phyloP scores from a whole-genome alignment of 768 basidiomycete genomes.

The Lanmaoa rubissima region DNA sequence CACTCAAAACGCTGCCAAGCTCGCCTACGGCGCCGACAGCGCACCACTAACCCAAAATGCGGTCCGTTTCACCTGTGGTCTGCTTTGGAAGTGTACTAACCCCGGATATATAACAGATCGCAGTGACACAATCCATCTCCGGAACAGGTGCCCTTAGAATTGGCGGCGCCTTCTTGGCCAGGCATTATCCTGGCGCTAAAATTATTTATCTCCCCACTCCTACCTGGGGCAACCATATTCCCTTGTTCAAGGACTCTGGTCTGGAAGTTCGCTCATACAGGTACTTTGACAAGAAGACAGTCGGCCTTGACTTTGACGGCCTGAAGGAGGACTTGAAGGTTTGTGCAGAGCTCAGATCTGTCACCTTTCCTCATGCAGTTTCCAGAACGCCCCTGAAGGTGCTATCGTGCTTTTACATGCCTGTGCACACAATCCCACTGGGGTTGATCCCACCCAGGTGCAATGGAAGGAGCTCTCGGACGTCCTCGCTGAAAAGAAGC shows the following conservation, averaged over 20 bases:
- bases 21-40: slow-evolving; percentile 88
- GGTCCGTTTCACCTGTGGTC: slow-evolving; percentile 45
- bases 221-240: slow-evolving; percentile 97
- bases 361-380: slow-evolving; percentile 10
- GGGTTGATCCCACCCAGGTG: slow-evolving; percentile 88
- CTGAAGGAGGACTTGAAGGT: slow-evolving; percentile 87
- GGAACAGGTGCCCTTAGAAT: slow-evolving; percentile 97
- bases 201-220: slow-evolving; percentile 89
- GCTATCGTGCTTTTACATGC: slow-evolving; percentile 92
- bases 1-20: slow-evolving; percentile 80
- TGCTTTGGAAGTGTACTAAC: neutral
- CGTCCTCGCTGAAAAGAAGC: slow-evolving; percentile 80
- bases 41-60: slow-evolving; percentile 66
- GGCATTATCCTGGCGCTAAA: slow-evolving; percentile 84
- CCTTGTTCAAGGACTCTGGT: slow-evolving; percentile 91
- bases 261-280: slow-evolving; percentile 90
- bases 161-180: slow-evolving; percentile 87
- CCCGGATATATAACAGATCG: slow-evolving; percentile 49
- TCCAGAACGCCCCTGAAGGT: slow-evolving; percentile 65
- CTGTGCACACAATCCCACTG: slow-evolving; percentile 99
- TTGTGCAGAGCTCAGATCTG: slow-evolving; percentile 21
- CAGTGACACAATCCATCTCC: slow-evolving; percentile 91
- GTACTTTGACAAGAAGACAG: slow-evolving; percentile 91
- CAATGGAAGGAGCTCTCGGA: slow-evolving; percentile 93
- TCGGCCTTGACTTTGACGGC: slow-evolving; percentile 89